Evolutionary conservation across 805 yeast genomes (phyloP).

Genomic region (Saccharomycopsis sp.): DNA sequence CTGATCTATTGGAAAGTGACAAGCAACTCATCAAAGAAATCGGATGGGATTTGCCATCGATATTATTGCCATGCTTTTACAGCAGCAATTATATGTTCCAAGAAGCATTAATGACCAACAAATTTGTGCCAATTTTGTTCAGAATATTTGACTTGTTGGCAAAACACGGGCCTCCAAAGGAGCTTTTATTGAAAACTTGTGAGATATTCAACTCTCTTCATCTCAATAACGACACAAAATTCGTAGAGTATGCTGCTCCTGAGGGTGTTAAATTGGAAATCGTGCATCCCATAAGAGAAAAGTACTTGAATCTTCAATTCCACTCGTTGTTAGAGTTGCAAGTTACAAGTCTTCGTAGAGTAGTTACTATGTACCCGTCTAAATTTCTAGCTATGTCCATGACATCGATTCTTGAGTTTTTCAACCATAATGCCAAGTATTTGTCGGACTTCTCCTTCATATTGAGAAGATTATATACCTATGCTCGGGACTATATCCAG

Average conservation of each 20-base stretch:
- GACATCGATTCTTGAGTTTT: conserved; percentile 48
- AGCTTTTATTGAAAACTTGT: conserved; percentile 62
- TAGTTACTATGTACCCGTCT: conserved; percentile 70
- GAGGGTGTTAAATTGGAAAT: conserved; percentile 16
- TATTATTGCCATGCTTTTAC: conserved; percentile 51
- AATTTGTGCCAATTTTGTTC: conserved; percentile 33
- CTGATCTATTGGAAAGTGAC: conserved; percentile 38
- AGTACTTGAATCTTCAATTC: conserved; percentile 47
- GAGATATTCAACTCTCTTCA: conserved; percentile 48
- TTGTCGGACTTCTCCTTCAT: conserved; percentile 35
- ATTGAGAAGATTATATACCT: conserved; percentile 57
- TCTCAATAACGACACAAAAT: conserved; percentile 20
- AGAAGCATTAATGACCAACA: conserved; percentile 24
- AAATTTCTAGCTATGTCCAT: conserved; percentile 68
- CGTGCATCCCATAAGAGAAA: conserved; percentile 15
- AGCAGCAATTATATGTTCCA: conserved; percentile 31
- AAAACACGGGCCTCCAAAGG: conserved; percentile 70
- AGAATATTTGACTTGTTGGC: conserved; percentile 59
- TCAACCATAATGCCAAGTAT: conserved; percentile 35
- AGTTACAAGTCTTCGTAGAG: conserved; percentile 48
- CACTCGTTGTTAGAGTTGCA: conserved; percentile 65
- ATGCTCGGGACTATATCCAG: conserved; percentile 53
- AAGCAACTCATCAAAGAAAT: conserved; percentile 53
- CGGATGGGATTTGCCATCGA: conserved; percentile 88
- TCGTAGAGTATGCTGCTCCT: conserved; percentile 23